Evolutionary conservation across 2,329 filamentous ascomycete species (phyloP).

Genomic region (Scytalidium sp.): DNA sequence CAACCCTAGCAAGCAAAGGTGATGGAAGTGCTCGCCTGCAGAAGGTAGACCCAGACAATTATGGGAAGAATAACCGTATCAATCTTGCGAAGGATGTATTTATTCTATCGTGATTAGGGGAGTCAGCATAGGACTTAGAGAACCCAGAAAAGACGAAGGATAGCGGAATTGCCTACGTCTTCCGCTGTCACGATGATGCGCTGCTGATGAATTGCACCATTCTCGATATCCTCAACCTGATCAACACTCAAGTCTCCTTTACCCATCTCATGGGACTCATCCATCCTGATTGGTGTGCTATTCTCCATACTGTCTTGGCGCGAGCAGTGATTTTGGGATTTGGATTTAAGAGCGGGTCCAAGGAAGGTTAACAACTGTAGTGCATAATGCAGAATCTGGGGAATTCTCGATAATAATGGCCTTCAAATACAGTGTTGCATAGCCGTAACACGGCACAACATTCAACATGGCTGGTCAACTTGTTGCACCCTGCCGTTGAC

Average conservation of each 20-base stretch:
- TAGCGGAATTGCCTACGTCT: slow-evolving; percentile 11
- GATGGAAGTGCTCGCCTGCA: slow-evolving; percentile 26
- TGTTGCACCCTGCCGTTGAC: too few relatives aligned
- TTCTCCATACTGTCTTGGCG: background rate
- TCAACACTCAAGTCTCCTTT: background rate
- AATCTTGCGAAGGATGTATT: slow-evolving; percentile 3
- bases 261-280: background rate
- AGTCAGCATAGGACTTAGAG: background rate
- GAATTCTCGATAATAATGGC: background rate
- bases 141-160: background rate
- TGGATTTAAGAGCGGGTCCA: background rate
- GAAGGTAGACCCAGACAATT: slow-evolving; percentile 42
- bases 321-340: background rate
- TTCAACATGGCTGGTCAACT: too few relatives aligned
- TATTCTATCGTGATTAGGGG: slow-evolving; percentile 2
- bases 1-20: background rate
- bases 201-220: background rate
- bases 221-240: background rate
- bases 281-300: background rate
- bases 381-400: background rate
- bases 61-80: slow-evolving; percentile 19
- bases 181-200: slow-evolving; percentile 13
- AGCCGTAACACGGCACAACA: background rate
- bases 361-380: background rate
- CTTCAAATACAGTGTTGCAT: background rate